Evolutionary conservation across 164 flowering plant genomes (phyloP).

Genomic region (Litsea cubeba): DNA sequence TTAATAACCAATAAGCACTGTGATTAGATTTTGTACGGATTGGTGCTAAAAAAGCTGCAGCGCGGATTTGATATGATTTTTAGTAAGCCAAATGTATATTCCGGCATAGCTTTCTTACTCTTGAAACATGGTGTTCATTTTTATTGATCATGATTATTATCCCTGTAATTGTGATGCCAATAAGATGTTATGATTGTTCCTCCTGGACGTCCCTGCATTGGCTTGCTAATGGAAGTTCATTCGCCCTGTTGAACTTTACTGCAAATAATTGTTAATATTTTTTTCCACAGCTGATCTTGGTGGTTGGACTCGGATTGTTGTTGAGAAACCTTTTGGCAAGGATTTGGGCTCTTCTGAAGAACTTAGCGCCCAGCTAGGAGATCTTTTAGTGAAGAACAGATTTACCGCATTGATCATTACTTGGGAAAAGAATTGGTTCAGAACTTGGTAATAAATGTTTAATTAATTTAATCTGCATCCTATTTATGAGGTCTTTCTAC

Average conservation of each 20-base stretch:
- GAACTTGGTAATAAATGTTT: conserved; percentile 67
- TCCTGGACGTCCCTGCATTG: neutral
- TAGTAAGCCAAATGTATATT: neutral
- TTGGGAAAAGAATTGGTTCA: conserved; percentile 98
- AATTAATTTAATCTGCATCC: neutral
- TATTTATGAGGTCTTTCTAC: neutral
- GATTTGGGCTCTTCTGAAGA: conserved; percentile 83
- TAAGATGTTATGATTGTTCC: neutral
- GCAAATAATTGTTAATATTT: neutral
- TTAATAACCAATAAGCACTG: neutral
- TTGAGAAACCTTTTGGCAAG: conserved; percentile 98
- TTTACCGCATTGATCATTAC: conserved; percentile 98
- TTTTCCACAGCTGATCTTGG: conserved; percentile 77
- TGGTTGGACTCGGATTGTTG: conserved; percentile 98
- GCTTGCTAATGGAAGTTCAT: neutral
- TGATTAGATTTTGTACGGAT: neutral
- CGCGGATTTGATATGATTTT: neutral
- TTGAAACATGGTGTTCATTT: too few species aligned
- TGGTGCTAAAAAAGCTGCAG: neutral
- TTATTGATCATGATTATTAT: too few species aligned
- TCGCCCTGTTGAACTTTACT: neutral
- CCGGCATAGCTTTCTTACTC: neutral
- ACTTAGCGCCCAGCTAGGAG: conserved; percentile 86
- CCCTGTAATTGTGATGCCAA: neutral
- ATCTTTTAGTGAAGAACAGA: conserved; percentile 80